Conservation (phyloP, 768 basidiomycete genomes). For the Phylloporus sp. region DNA sequence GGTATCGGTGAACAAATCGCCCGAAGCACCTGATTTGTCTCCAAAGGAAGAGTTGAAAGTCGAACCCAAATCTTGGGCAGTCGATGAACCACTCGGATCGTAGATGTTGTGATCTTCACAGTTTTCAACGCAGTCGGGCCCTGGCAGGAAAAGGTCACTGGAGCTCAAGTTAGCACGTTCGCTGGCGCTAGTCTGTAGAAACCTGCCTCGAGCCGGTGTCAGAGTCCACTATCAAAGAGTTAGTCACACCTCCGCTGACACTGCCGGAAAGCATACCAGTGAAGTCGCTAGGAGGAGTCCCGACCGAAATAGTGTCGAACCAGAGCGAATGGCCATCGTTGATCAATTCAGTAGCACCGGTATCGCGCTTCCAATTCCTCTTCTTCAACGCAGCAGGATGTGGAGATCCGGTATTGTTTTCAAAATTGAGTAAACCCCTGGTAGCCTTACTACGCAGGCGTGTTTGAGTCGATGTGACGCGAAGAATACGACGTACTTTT, state of each 20-base stretch:
- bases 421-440: background rate
- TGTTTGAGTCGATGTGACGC: background rate
- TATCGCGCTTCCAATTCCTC: background rate
- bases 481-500: slow-evolving; percentile 1
- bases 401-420: background rate
- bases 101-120: slow-evolving; percentile 32
- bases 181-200: background rate
- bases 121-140: slow-evolving; percentile 13
- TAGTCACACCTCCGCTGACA: background rate
- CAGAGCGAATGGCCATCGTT: background rate
- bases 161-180: background rate
- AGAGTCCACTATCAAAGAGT: slow-evolving; percentile 14
- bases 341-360: background rate
- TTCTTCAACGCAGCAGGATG: background rate
- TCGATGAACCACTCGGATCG: slow-evolving; percentile 19
- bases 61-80: background rate
- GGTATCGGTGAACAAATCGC: slow-evolving; percentile 8
- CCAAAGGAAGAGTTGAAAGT: background rate
- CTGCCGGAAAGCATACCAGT: background rate
- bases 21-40: slow-evolving; percentile 1
- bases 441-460: background rate
- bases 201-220: slow-evolving; percentile 26
- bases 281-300: slow-evolving; percentile 1
- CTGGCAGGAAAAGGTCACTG: slow-evolving; percentile 30
- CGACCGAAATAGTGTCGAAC: slow-evolving; percentile 12